Evolutionary conservation across 1,284 basidiomycete genomes (phyloP), one percentile per base, ranked within the genome.

Genomic region (Abortiporus biennis): DNA sequence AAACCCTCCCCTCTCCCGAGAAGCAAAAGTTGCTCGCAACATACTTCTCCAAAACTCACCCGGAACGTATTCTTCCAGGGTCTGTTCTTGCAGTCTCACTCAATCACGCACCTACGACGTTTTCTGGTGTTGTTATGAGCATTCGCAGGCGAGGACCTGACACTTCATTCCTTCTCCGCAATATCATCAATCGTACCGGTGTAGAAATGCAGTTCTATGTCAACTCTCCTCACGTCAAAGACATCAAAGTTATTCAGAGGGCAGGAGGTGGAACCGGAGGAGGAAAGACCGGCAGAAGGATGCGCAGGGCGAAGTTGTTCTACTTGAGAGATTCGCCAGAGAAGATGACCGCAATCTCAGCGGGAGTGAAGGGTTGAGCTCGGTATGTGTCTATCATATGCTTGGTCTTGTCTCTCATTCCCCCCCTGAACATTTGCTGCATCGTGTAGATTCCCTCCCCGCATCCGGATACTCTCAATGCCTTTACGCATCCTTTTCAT

Each of bases 141-240:
- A 75, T 92, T 47, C 77, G 86, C 40, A 74, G 90, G 46, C 76
- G 86, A 34, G 92, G 92, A 0, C 71, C 79, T 21, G 87, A 90
- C 64, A 92, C 90, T 19, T 82, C 78, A 25, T 89, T 96, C 58
- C 71, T 81, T 38, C 64, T 96, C 38, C 76, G 93, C 48, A 96
- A 95, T 65, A 76, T 95, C 52, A 76, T 96, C 45, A 86, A 91
- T 54, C 75, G 88, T 51, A 89, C 85, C 8, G 92, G 92, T 13
- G 84, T 94, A 27, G 92, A 96, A 69, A 85, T 91, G 82, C 85
- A 84, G 56, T 89, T 90, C 66, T 91, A 84, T 58, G 78, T 85
- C 47, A 81, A 78, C 58, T 86, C 82, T 40, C 92, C 93, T 22
- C 76, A 88, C 59, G 60, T 96, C 63, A 92, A 90, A 71, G 80